A percentile compares a stretch with the other conserved stretches of the same genome.
phyloP scores from a whole-genome alignment of 1,284 basidiomycete genomes.

The Cutaneotrichosporon mucoides region DNA sequence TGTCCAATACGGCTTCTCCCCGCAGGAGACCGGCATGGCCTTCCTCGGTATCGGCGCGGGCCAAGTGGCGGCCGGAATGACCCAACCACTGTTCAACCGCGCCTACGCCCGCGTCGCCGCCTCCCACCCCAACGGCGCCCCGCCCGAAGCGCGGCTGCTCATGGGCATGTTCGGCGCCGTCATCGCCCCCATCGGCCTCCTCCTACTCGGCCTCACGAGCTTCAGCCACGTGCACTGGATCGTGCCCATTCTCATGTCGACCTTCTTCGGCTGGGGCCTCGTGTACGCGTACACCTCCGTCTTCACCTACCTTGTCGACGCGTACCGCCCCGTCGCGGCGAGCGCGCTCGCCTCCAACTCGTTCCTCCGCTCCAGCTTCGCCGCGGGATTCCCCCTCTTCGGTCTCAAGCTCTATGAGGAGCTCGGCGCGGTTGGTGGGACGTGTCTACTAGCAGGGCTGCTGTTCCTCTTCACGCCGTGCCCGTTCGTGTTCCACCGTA shows the following conservation, averaged over 20 bases:
- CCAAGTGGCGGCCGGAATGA: constrained; percentile 56
- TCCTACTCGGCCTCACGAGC: constrained; percentile 69
- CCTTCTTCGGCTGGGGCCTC: constrained; percentile 46
- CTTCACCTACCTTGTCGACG: constrained; percentile 57
- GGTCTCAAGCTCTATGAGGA: constrained; percentile 44
- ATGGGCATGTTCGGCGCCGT: constrained; percentile 66
- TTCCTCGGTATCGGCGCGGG: constrained; percentile 72
- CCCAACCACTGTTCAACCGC: constrained; percentile 65
- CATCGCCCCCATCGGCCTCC: constrained; percentile 64
- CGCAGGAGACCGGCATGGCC: constrained; percentile 60
- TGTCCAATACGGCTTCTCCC: constrained; percentile 58
- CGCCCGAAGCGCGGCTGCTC: constrained; percentile 65
- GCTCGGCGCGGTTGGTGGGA: constrained; percentile 69
- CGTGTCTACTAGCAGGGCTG: constrained; percentile 68
- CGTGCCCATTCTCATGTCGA: constrained; percentile 27
- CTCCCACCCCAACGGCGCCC: constrained; percentile 53
- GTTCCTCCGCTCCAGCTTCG: constrained; percentile 62
- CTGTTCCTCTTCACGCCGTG: constrained; percentile 65
- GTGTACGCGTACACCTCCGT: constrained; percentile 63
- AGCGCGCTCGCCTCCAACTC: constrained; percentile 71
- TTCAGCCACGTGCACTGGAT: constrained; percentile 66
- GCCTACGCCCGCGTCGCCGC: constrained; percentile 39
- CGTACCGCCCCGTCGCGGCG: constrained; percentile 72
- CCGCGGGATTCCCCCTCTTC: constrained; percentile 65
- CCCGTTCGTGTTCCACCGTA: constrained; percentile 54